Evolutionary conservation across 2,329 filamentous ascomycete species (phyloP).

Genomic region (Alternaria panax): DNA sequence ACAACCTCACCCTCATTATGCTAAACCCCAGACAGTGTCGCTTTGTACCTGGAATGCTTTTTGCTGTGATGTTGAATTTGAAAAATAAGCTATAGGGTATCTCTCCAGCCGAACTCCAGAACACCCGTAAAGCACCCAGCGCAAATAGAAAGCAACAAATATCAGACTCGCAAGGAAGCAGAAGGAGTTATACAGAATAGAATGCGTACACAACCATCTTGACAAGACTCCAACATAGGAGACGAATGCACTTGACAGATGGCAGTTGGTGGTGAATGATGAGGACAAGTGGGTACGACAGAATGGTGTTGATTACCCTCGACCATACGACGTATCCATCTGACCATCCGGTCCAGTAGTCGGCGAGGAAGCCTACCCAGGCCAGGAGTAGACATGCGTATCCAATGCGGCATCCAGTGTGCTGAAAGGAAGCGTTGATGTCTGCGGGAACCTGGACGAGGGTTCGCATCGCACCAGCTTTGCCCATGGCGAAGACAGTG

Average conservation of each 20-base stretch:
- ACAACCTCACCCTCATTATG: not conserved
- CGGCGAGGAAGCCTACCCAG: not conserved
- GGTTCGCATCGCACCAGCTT: not conserved
- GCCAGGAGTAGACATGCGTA: not conserved
- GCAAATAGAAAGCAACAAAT: not conserved
- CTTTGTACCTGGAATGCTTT: not conserved
- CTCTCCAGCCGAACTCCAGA: not conserved
- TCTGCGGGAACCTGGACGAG: not conserved
- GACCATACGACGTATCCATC: not conserved
- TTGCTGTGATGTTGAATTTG: fast-evolving
- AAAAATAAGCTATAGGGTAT: not conserved
- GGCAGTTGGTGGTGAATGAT: not conserved
- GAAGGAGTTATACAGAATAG: not conserved
- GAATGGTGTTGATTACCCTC: not conserved
- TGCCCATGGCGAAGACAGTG: not conserved
- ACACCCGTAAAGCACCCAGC: not conserved
- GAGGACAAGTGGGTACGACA: not conserved
- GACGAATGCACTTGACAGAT: not conserved
- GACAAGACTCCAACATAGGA: not conserved
- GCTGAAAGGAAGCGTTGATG: not conserved
- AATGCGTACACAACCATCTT: not conserved
- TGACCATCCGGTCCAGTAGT: not conserved
- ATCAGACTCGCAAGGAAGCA: not conserved
- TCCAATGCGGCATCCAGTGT: not conserved
- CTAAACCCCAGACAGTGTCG: not conserved